Conservation (phyloP, 2,329 filamentous ascomycete genomes). For the Epichloe uncinata region DNA sequence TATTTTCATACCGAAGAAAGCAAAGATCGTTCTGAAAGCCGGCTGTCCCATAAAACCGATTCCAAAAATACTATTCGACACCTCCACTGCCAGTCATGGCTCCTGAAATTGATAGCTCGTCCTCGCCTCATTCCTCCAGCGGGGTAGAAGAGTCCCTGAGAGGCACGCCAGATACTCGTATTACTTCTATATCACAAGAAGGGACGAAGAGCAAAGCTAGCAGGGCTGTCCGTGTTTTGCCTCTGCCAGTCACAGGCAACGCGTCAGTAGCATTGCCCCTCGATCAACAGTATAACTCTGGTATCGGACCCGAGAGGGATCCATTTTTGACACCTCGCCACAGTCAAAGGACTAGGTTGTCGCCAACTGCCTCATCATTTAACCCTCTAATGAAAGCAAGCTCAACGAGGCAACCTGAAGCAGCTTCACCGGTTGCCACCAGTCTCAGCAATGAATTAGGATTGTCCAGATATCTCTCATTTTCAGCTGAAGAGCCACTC, state of each 20-base stretch:
- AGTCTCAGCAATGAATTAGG: conserved; percentile 32
- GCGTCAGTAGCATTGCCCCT: conserved; percentile 12
- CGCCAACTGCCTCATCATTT: conserved; percentile 50
- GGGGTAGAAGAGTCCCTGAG: conserved; percentile 43
- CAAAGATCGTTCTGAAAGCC: not conserved
- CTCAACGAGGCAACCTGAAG: conserved; percentile 9
- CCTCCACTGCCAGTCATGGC: conserved; percentile 1
- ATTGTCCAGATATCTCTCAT: conserved; percentile 30
- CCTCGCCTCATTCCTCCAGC: conserved; percentile 38
- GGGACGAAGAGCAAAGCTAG: conserved; percentile 29
- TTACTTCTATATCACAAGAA: conserved; percentile 51
- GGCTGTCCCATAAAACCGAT: not conserved
- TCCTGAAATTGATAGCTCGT: conserved; percentile 25
- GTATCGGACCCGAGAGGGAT: conserved; percentile 29
- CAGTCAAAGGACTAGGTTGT: conserved; percentile 34
- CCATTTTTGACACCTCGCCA: conserved; percentile 35
- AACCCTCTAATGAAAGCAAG: conserved; percentile 27
- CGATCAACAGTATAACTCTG: conserved; percentile 13
- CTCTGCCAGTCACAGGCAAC: conserved; percentile 12
- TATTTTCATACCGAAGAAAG: not conserved
- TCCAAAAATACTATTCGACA: not conserved
- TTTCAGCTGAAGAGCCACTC: conserved; percentile 23
- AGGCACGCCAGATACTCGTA: conserved; percentile 50
- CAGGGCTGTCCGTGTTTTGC: conserved; percentile 18
- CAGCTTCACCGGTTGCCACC: conserved; percentile 17